A percentile compares a stretch with the other conserved stretches of the same genome.
These are phyloP conservation scores for Tolypocladium endophyticum DNA, from an alignment of 2,329 filamentous ascomycete species.

Conservation along the genomic window DNA sequence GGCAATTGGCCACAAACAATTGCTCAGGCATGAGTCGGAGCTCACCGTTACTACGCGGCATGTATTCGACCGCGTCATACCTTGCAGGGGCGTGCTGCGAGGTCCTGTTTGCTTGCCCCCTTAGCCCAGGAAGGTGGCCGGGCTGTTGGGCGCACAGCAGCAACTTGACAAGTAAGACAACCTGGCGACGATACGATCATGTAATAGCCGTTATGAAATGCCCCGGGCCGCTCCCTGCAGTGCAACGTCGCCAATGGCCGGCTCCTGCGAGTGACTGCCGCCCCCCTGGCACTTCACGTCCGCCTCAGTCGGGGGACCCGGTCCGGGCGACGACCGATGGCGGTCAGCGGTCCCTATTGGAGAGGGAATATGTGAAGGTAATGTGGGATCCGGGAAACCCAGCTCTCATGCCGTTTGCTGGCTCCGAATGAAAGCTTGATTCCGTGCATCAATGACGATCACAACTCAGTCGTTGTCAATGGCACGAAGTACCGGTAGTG, in stretches of 20 bases:
- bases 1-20: neutral
- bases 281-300: neutral
- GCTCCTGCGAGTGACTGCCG: neutral
- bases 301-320: neutral
- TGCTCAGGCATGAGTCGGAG: neutral
- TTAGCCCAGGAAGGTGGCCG: neutral
- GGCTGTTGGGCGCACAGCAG: neutral
- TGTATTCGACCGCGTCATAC: neutral
- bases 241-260: neutral
- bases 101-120: neutral
- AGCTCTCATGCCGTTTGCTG: neutral
- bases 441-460: neutral
- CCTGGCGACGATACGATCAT: neutral
- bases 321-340: neutral
- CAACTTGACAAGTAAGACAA: neutral
- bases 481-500: no score
- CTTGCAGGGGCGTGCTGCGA: neutral
- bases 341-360: neutral
- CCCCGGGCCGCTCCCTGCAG: neutral
- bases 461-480: no score
- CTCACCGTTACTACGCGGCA: neutral
- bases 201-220: neutral
- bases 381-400: neutral
- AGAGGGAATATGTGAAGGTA: no score
- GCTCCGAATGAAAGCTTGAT: neutral